These are phyloP conservation scores for Fagopyrum esculentum DNA, from an alignment of 148 eudicot species.

Conservation along the genomic window DNA sequence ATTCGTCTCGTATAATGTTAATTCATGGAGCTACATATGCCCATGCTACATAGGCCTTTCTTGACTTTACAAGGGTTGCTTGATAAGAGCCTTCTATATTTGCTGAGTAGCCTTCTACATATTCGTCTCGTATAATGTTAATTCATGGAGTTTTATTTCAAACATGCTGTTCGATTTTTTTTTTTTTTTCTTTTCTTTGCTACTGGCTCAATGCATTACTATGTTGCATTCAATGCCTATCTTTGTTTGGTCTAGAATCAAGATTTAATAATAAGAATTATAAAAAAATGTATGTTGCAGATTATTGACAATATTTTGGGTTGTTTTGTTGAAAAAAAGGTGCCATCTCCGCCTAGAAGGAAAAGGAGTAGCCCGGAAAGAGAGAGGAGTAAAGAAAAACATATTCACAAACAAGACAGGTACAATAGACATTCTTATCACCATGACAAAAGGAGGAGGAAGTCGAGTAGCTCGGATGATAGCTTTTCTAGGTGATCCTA, in stretches of 20 bases:
- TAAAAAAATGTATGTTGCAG: neutral
- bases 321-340: slow-evolving; percentile 18
- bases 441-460: slow-evolving; percentile 28
- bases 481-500: neutral
- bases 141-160: too few relatives aligned
- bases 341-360: slow-evolving; percentile 81
- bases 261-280: too few relatives aligned
- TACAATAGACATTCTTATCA: slow-evolving; percentile 27
- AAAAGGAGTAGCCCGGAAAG: slow-evolving; percentile 40
- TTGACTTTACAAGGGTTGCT: neutral
- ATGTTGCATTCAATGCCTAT: too few relatives aligned
- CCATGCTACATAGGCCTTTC: neutral
- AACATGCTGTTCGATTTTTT: too few relatives aligned
- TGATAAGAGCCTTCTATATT: too few relatives aligned
- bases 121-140: too few relatives aligned
- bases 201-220: too few relatives aligned
- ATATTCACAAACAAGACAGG: slow-evolving; percentile 25
- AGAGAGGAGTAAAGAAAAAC: slow-evolving; percentile 21
- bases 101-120: neutral
- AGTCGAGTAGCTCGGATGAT: slow-evolving; percentile 4
- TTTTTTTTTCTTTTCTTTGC: too few relatives aligned
- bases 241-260: too few relatives aligned
- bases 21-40: neutral
- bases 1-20: neutral
- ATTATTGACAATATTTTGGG: neutral